Base-by-base conservation (phyloP, 768 basidiomycete genomes). In the Tylopilus intermedius region DNA sequence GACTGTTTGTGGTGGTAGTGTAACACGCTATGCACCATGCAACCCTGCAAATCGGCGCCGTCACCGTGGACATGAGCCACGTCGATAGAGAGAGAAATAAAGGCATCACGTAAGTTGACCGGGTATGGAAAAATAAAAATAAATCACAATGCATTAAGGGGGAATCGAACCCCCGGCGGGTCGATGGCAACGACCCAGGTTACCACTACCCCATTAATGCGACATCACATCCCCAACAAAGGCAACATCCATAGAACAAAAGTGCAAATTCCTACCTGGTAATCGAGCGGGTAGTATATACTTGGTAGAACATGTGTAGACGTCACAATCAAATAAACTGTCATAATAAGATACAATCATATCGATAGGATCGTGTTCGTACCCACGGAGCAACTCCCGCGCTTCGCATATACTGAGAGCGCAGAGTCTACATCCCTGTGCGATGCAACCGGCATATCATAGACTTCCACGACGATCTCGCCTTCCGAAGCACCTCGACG, bases 111-210 rank as follows among this genome's bases (percentile, higher is more conserved):
- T 33, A 33, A 33, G 9, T 33, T 11, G 4, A 33, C 9, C 1
- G 8, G 11, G 11, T 18, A 18, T 18, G 18, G 18, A 18, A 18
- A 18, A 33, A 33, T 33, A 11, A 33, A 33, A 11, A 33, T 33
- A 33, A 33, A 11, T 3, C 3, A 24, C 9, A 15, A 14, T 62
- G 61, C 61, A 62, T 63, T 60, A 62, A 63, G 61, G 3, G 61
- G 83, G 83, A 84, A 86, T 86, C 81, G 83, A 86, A 86, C 83
- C 83, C 83, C 82, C 84, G 84, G 84, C 84, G 84, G 84, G 82
- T 85, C 84, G 83, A 81, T 80, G 78, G 78, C 79, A 79, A 79
- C 78, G 75, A 79, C 78, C 79, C 78, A 79, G 79, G 78, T 79
- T 79, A 80, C 76, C 77, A 79, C 78, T 79, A 79, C 78, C 76